phyloP scores from a whole-genome alignment of 805 yeast species.

The Vanderwaltozyma polyspora region DNA sequence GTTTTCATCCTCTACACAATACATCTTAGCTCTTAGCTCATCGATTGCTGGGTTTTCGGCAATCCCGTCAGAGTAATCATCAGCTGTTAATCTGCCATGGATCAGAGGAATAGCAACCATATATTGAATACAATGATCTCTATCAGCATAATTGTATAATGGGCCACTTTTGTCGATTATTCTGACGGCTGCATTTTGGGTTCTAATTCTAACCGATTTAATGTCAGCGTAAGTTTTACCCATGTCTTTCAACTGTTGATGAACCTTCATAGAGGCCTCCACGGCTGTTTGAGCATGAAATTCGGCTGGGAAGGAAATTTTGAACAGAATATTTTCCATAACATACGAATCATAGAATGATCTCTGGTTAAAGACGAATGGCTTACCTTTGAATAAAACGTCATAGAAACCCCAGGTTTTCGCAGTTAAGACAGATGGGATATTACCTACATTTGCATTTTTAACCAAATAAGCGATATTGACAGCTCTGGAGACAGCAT shows the following conservation, averaged over 20 bases:
- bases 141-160: constrained; percentile 49
- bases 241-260: constrained; percentile 26
- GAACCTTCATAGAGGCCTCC: constrained; percentile 42
- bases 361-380: constrained; percentile 40
- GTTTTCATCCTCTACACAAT: constrained; percentile 38
- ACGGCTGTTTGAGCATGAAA: constrained; percentile 58
- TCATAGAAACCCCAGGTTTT: constrained; percentile 56
- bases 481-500: constrained; percentile 49
- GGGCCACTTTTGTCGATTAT: constrained; percentile 53
- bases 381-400: constrained; percentile 43
- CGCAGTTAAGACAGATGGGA: constrained; percentile 49
- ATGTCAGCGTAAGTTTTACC: constrained; percentile 42
- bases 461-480: constrained; percentile 42
- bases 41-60: constrained; percentile 45
- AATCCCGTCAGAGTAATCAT: constrained; percentile 41
- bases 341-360: constrained; percentile 41
- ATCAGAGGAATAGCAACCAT: constrained; percentile 50
- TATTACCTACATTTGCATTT: constrained; percentile 40
- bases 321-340: constrained; percentile 52
- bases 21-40: constrained; percentile 41
- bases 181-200: constrained; percentile 52
- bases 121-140: constrained; percentile 56
- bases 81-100: constrained; percentile 45
- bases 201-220: constrained; percentile 37
- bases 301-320: constrained; percentile 55